Evolutionary conservation across 2,329 filamentous ascomycete genomes (phyloP), one percentile per base, ranked within the genome.

Genomic region (Fusarium xylarioides): DNA sequence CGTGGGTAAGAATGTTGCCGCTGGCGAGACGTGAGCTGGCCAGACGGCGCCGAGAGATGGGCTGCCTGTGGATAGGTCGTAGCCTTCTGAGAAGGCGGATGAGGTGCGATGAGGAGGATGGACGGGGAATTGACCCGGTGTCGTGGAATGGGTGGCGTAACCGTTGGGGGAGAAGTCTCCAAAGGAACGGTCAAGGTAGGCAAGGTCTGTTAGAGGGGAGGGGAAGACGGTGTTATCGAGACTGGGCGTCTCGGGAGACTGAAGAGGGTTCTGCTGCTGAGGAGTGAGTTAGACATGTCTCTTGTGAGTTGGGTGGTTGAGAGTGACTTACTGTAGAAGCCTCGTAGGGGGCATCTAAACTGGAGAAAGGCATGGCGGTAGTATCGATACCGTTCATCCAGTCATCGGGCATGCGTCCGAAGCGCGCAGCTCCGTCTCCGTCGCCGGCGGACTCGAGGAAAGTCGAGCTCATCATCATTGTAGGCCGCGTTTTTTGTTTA

Each of bases 171-270:
- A 66, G 47, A 76, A 77, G 58, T 76, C 69, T 35, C 71, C 71
- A 61, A 77, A 77, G 26, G 68, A 43, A 34, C 62, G 64, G 60
- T 78, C 73, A 68, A 76, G 64, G 70, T 75, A 77, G 58, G 74
- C 64, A 59, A 76, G 68, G 66, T 75, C 76, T 47, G 74, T 65
- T 56, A 75, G 50, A 23, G 70, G 67, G 23, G 76, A 74, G 11
- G 76, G 71, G 61, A 77, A 76, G 57, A 75, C 66, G 23, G 71
- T 73, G 60, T 78, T 74, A 56, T 78, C 76, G 63, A 78, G 70
- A 63, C 64, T 66, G 15, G 74, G 64, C 18, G 71, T 74, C 66
- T 75, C 74, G 28, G 76, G 76, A 38, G 76, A 76, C 49, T 75
- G 72, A 47, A 69, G 68, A 55, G 71, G 61, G 19, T 66, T 68